phyloP scores from a whole-genome alignment of 1,284 basidiomycete genomes.

The Sporisorium exsertum region DNA sequence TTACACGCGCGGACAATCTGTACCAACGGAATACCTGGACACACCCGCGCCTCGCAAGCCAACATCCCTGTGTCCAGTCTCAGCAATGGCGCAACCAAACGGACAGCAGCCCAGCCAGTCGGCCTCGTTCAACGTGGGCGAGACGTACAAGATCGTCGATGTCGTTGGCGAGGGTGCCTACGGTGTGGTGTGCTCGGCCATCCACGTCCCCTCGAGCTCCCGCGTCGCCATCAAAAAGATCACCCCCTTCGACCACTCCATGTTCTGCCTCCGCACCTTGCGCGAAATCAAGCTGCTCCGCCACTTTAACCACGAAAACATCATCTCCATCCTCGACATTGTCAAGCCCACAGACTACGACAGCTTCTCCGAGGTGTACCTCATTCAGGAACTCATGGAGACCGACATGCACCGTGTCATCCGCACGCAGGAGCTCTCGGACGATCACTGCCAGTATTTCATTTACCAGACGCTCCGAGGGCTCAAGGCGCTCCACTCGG shows the following conservation, averaged over 20 bases:
- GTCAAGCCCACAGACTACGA: slow-evolving; percentile 75
- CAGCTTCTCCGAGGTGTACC: slow-evolving; percentile 91
- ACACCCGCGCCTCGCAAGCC: not conserved
- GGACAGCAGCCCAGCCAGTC: slow-evolving; percentile 37
- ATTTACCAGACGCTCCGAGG: slow-evolving; percentile 78
- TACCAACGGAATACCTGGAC: not conserved
- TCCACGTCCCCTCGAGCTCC: slow-evolving; percentile 66
- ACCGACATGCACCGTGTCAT: slow-evolving; percentile 69
- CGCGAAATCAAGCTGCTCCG: slow-evolving; percentile 68
- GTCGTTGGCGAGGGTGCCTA: slow-evolving; percentile 72
- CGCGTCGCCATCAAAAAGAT: slow-evolving; percentile 71
- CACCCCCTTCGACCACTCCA: slow-evolving; percentile 68
- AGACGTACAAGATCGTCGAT: slow-evolving; percentile 68
- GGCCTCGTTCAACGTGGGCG: slow-evolving; percentile 55
- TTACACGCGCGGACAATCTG: not conserved
- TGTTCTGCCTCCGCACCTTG: slow-evolving; percentile 68
- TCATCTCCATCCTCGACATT: slow-evolving; percentile 62
- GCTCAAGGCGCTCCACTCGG: slow-evolving; percentile 68
- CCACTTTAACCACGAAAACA: slow-evolving; percentile 68
- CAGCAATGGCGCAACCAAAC: slow-evolving; percentile 33
- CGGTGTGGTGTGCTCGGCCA: slow-evolving; percentile 71
- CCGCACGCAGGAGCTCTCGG: slow-evolving; percentile 69
- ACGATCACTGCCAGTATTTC: slow-evolving; percentile 95
- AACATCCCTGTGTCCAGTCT: too few relatives aligned
- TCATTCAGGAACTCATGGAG: slow-evolving; percentile 74